Evolutionary conservation across 495 filamentous ascomycete species (phyloP), one percentile per base, ranked within the genome.

Genomic region (Venustampulla echinocandica): DNA sequence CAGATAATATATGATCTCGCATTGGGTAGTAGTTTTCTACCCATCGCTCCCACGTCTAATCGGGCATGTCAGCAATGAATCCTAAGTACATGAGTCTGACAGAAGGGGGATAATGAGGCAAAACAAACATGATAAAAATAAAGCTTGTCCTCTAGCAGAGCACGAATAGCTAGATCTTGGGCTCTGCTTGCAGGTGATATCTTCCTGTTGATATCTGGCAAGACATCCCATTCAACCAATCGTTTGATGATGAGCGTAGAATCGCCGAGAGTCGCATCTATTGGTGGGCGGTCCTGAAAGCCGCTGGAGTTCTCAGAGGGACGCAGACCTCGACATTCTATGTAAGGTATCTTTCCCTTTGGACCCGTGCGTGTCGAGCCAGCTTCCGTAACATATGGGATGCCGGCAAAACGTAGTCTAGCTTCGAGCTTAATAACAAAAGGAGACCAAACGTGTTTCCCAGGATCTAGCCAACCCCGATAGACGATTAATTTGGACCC

Each of bases 341-440:
- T 30, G 55, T 83, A 85, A 2, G 80, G 81, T 19, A 83, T 68
- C 58, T 83, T 83, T 14, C 76, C 75, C 20, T 61, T 67, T 0
- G 80, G 79, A 1, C 62, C 71, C n/a, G 58, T 50, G 17, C 27
- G 32, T 0, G 60, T 37, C 0, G 69, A 73, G 0, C 79, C 80
- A 0, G 46, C 23, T 0, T 65, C 70, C 3, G 55, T 50, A 2
- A 35, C 43, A 59, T 85, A 83, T 0, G 61, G 34, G 10, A 81
- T 32, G 0, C 59, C 59, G 3, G 62, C 67, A 44, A 80, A 69
- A 18, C 80, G 78, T 6, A 85, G 65, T 1, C 77, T 78, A 19
- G 73, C 64, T 52, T 85, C 80, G 43, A 83, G 69, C 58, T 84
- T 85, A 27, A 55, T 76, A 40, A 79, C 77, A 53, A 80, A 84